Conservation (phyloP, 495 filamentous ascomycete genomes). For the Endocarpon pusillum region DNA sequence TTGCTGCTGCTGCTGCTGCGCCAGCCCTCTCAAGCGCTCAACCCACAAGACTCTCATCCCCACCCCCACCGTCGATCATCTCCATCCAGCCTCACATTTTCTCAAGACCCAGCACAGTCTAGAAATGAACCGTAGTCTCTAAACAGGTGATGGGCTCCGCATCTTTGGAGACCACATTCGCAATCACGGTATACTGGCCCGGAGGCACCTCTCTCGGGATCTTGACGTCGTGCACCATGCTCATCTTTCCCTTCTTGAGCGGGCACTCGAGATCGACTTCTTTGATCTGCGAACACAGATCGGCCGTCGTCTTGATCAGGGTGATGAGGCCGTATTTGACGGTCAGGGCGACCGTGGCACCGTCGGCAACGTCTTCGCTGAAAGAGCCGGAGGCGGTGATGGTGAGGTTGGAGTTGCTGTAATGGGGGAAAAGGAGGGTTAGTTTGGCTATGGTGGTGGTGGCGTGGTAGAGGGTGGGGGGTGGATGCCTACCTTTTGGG, state of each 20-base stretch:
- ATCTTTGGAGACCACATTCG: constrained; percentile 62
- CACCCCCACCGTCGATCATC: constrained; percentile 7
- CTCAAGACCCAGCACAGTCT: too few species aligned
- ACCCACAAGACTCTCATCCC: background rate
- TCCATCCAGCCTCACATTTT: background rate
- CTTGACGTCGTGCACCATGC: constrained; percentile 62
- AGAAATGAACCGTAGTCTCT: constrained; percentile 26
- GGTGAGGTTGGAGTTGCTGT: constrained; percentile 59
- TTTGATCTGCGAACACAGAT: constrained; percentile 74
- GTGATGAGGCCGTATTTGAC: constrained; percentile 93
- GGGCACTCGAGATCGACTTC: constrained; percentile 86
- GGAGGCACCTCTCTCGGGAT: constrained; percentile 81
- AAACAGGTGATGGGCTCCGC: constrained; percentile 65
- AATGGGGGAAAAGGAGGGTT: constrained; percentile 1
- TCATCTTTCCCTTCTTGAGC: constrained; percentile 54
- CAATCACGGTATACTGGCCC: constrained; percentile 79
- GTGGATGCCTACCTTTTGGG: constrained; percentile 54
- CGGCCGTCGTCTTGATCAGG: constrained; percentile 56
- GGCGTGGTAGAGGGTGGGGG: background rate
- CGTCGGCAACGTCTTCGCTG: constrained; percentile 46
- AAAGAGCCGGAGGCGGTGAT: constrained; percentile 66
- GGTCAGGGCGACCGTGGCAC: constrained; percentile 59
- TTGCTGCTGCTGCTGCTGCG: too few species aligned
- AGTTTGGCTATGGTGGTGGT: constrained; percentile 1
- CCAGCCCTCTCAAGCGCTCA: too few species aligned